Evolutionary conservation across 495 filamentous ascomycete species (phyloP).

Genomic region (Neurospora hispaniola): DNA sequence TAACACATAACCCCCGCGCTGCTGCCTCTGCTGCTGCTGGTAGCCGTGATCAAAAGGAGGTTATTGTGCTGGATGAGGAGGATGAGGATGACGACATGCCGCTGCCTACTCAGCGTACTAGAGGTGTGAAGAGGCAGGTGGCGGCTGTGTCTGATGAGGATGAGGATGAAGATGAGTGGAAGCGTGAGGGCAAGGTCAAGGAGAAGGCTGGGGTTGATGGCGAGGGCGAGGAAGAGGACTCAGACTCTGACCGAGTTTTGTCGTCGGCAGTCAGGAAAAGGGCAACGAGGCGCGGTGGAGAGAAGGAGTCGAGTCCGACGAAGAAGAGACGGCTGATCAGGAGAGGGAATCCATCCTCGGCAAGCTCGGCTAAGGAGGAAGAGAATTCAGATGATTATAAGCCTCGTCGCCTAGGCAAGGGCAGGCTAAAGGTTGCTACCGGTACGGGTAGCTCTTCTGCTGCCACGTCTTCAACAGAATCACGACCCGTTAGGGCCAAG

Average conservation of each 20-base stretch:
- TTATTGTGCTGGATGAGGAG: background rate
- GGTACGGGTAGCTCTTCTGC: background rate
- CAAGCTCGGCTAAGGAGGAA: background rate
- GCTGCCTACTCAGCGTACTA: background rate
- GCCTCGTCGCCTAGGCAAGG: background rate
- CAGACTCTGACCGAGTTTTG: background rate
- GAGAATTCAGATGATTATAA: background rate
- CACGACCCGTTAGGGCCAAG: background rate
- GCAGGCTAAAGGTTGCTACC: background rate
- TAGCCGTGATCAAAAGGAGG: background rate
- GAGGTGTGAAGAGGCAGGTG: background rate
- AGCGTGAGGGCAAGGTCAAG: background rate
- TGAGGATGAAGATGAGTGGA: background rate
- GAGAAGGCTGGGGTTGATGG: background rate
- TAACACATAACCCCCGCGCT: background rate
- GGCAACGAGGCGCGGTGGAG: background rate
- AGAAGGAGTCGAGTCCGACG: background rate
- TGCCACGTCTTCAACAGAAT: background rate
- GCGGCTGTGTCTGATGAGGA: background rate
- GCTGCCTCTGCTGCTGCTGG: background rate
- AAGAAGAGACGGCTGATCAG: background rate
- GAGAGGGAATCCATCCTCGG: background rate
- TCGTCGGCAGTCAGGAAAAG: background rate
- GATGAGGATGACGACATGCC: background rate
- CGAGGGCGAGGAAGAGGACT: background rate